Evolutionary conservation across 352 stramenopile species (phyloP).

Genomic region (Phytophthora citricola): DNA sequence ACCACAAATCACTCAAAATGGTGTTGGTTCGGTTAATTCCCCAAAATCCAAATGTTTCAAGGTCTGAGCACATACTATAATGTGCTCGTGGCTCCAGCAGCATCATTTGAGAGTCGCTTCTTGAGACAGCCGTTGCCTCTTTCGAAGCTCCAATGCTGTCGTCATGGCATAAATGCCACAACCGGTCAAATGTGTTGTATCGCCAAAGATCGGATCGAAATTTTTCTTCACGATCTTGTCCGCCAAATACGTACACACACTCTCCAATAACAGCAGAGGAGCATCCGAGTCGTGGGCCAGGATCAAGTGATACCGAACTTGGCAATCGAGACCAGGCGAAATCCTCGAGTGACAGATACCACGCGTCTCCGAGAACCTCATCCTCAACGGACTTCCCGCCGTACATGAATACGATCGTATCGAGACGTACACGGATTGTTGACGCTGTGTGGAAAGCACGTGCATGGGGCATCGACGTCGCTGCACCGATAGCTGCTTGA

Average conservation of each 20-base stretch:
- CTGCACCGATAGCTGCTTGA: conserved; percentile 67
- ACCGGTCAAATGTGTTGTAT: conserved; percentile 89
- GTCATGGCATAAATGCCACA: conserved; percentile 88
- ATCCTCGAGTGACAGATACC: conserved; percentile 85
- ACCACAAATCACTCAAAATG: conserved; percentile 78
- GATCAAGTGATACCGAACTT: conserved; percentile 77
- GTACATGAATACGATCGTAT: conserved; percentile 87
- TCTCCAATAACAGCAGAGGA: conserved; percentile 79
- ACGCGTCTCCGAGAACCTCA: conserved; percentile 76
- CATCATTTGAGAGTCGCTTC: conserved; percentile 51
- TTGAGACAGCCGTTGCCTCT: conserved; percentile 19
- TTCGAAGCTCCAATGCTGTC: conserved; percentile 65
- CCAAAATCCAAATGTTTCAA: conserved; percentile 87
- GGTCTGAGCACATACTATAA: conserved; percentile 81
- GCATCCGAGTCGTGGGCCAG: conserved; percentile 73
- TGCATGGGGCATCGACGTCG: conserved; percentile 64
- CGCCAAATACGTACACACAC: conserved; percentile 85
- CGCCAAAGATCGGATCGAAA: conserved; percentile 81
- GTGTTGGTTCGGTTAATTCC: conserved; percentile 55
- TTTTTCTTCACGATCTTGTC: conserved; percentile 82
- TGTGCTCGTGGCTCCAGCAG: conserved; percentile 60
- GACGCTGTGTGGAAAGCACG: conserved; percentile 77
- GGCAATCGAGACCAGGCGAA: conserved; percentile 82
- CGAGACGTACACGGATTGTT: conserved; percentile 73
- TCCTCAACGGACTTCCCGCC: conserved; percentile 79